A percentile compares a stretch with the other conserved stretches of the same genome.
Conservation (phyloP, 1,139 yeast genomes). For the Hemisphaericaspora xylanilytica region DNA sequence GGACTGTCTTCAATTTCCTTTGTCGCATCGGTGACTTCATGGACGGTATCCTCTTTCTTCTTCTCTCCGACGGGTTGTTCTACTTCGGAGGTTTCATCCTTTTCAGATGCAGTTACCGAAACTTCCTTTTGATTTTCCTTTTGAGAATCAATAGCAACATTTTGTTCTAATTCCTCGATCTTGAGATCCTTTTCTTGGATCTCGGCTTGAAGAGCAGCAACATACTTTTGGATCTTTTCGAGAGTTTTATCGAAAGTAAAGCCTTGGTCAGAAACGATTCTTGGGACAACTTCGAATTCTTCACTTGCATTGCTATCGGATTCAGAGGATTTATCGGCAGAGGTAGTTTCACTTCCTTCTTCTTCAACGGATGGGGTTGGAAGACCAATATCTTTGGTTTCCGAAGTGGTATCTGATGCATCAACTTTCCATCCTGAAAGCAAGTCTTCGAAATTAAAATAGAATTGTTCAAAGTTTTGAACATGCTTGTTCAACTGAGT, state of each 20-base stretch:
- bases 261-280: background rate
- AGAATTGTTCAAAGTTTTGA: constrained; percentile 4
- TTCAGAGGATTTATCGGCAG: background rate
- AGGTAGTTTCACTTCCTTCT: background rate
- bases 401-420: constrained; percentile 3
- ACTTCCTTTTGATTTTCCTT: background rate
- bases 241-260: background rate
- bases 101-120: background rate
- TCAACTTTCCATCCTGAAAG: constrained; percentile 2
- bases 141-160: background rate
- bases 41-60: background rate
- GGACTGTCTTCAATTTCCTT: background rate
- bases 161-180: background rate
- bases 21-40: background rate
- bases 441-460: constrained; percentile 5
- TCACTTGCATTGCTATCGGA: background rate
- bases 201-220: background rate
- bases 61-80: constrained; percentile 2
- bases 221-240: background rate
- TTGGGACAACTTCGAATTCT: constrained; percentile 1
- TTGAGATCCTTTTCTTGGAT: constrained; percentile 1
- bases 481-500: constrained; percentile 3
- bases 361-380: constrained; percentile 2
- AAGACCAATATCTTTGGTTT: background rate
- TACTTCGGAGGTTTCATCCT: background rate